Conservation (phyloP, 2,329 filamentous ascomycete genomes). For the Fusarium mangiferae region DNA sequence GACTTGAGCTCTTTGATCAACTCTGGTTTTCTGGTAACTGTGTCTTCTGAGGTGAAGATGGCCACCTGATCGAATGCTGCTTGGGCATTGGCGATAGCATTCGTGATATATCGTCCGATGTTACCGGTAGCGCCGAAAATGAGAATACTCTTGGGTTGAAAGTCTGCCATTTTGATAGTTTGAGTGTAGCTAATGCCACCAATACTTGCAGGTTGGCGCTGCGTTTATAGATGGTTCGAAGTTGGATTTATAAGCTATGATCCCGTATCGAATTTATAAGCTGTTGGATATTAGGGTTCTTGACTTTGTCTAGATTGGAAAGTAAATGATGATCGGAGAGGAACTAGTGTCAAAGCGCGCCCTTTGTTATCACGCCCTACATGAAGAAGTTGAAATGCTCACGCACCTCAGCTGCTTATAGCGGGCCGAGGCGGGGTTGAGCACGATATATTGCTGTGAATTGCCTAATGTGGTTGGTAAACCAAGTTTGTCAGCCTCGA, state of each 20-base stretch:
- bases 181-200: not conserved
- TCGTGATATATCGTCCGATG: constrained; percentile 55
- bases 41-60: constrained; percentile 47
- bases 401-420: not conserved
- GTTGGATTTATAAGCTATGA: constrained; percentile 10
- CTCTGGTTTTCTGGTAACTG: constrained; percentile 29
- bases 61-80: constrained; percentile 49
- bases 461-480: not conserved
- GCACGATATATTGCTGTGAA: not conserved
- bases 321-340: not conserved
- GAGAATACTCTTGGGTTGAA: constrained; percentile 36
- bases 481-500: not conserved
- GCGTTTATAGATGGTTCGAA: not conserved
- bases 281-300: not conserved
- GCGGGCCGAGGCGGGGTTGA: not conserved
- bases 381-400: not conserved
- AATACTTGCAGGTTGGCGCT: not conserved
- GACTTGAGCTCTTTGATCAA: constrained; percentile 36
- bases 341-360: not conserved
- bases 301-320: not conserved
- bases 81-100: constrained; percentile 49
- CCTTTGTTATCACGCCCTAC: not conserved
- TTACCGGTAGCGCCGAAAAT: constrained; percentile 54
- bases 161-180: constrained; percentile 27
- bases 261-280: not conserved